These are phyloP conservation scores for Boletus insuetus DNA, from an alignment of 768 basidiomycete species.

Conservation along the genomic window DNA sequence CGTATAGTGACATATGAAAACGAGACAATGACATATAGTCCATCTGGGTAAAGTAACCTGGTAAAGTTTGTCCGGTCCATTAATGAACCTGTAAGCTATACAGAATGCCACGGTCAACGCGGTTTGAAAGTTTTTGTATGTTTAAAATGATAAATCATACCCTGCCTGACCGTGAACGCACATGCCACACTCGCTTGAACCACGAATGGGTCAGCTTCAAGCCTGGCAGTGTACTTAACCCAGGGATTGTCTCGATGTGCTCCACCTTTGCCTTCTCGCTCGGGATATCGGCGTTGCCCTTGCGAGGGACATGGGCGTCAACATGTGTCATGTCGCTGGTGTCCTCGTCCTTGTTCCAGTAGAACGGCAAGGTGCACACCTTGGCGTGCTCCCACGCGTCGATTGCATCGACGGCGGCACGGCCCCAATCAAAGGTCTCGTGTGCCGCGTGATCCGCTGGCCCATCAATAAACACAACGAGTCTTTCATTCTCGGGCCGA, in stretches of 20 bases:
- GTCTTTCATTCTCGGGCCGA: slow-evolving; percentile 49
- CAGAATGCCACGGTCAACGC: slow-evolving; percentile 13
- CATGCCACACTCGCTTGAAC: slow-evolving; percentile 36
- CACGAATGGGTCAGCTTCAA: slow-evolving; percentile 27
- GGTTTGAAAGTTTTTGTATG: neutral
- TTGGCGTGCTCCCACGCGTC: slow-evolving; percentile 52
- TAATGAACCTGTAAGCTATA: neutral
- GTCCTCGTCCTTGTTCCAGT: slow-evolving; percentile 47
- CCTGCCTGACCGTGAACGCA: slow-evolving; percentile 22
- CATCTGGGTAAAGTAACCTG: slow-evolving; percentile 1
- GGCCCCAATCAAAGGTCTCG: slow-evolving; percentile 74
- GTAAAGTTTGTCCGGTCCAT: neutral
- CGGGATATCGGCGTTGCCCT: neutral
- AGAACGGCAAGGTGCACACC: slow-evolving; percentile 36
- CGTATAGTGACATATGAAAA: slow-evolving; percentile 1
- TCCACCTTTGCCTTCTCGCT: slow-evolving; percentile 14
- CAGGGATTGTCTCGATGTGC: slow-evolving; percentile 21
- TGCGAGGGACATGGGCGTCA: neutral
- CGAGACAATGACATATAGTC: slow-evolving; percentile 1
- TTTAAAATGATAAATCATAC: slow-evolving; percentile 16
- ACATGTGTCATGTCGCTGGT: slow-evolving; percentile 29
- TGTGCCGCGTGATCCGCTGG: slow-evolving; percentile 53
- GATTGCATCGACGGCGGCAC: slow-evolving; percentile 60
- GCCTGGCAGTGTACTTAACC: slow-evolving; percentile 20
- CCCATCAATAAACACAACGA: slow-evolving; percentile 77